A percentile compares a stretch with the other conserved stretches of the same genome.
Evolutionary conservation across 305 asterid species (phyloP).

Genomic region (Plantago rigida): DNA sequence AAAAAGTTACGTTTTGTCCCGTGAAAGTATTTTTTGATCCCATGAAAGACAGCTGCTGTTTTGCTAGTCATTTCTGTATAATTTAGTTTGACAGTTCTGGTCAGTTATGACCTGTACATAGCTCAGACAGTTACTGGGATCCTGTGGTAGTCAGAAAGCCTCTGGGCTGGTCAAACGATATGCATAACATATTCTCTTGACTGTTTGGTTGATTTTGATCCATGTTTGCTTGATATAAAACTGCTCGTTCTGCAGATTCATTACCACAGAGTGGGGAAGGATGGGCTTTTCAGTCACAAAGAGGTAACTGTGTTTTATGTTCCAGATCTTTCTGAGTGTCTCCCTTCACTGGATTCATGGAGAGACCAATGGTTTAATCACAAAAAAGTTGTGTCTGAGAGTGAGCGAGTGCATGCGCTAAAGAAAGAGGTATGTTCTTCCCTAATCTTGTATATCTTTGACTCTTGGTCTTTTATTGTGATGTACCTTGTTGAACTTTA

Average conservation of each 20-base stretch:
- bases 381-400: conserved; percentile 58
- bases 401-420: conserved; percentile 44
- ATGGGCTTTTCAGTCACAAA: conserved; percentile 79
- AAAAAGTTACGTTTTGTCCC: neutral
- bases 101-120: neutral
- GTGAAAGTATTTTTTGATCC: neutral
- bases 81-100: neutral
- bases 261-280: conserved; percentile 80
- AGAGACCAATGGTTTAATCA: conserved; percentile 71
- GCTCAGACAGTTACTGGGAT: neutral
- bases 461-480: conserved; percentile 6
- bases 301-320: conserved; percentile 84
- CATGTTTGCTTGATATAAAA: conserved; percentile 21
- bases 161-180: neutral
- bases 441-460: conserved; percentile 14
- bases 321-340: conserved; percentile 83
- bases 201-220: neutral
- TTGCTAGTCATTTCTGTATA: neutral
- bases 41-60: neutral
- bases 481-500: conserved; percentile 8
- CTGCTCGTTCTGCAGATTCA: conserved; percentile 56
- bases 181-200: neutral
- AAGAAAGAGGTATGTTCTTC: conserved; percentile 55
- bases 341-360: conserved; percentile 84
- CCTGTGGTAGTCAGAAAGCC: neutral